These are phyloP conservation scores for Xanthoconium separans DNA, from an alignment of 1,284 basidiomycete species.

Conservation along the genomic window DNA sequence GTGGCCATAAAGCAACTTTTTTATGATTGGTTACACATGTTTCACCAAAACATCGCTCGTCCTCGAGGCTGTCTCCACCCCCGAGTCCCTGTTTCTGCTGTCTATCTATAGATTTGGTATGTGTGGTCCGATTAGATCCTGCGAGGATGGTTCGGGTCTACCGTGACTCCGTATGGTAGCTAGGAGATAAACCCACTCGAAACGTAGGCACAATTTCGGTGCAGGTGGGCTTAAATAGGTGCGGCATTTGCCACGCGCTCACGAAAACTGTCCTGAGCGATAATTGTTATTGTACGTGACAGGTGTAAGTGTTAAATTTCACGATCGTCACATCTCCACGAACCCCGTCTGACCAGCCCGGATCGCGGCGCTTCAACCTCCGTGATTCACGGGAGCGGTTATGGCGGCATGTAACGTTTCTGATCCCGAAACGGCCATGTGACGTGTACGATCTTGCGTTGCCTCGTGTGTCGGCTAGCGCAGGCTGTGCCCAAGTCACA, in stretches of 20 bases:
- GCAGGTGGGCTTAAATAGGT: conserved; percentile 19
- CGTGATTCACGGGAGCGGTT: conserved; percentile 25
- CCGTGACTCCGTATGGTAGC: conserved; percentile 16
- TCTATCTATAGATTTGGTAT: conserved; percentile 32
- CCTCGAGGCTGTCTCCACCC: conserved; percentile 28
- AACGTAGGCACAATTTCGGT: conserved; percentile 10
- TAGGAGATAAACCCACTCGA: conserved; percentile 13
- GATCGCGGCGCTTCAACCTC: conserved; percentile 24
- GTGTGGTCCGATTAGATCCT: conserved; percentile 18
- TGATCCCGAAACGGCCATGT: conserved; percentile 29
- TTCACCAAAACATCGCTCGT: conserved; percentile 22
- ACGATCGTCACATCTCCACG: conserved; percentile 25
- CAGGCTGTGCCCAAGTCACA: conserved; percentile 30
- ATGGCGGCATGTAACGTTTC: conserved; percentile 28
- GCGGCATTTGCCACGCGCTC: conserved; percentile 16
- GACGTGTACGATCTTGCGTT: conserved; percentile 30
- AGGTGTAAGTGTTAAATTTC: conserved; percentile 11
- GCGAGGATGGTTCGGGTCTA: conserved; percentile 17
- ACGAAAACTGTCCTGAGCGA: conserved; percentile 19
- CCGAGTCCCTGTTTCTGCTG: conserved; percentile 33
- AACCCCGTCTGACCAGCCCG: conserved; percentile 26
- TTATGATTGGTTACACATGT: conserved; percentile 21
- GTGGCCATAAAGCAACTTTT: conserved; percentile 4
- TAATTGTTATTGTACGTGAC: conserved; percentile 26
- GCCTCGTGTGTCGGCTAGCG: conserved; percentile 32